Evolutionary conservation across 1,139 yeast genomes (phyloP).

Genomic region (Lodderomyces theae): DNA sequence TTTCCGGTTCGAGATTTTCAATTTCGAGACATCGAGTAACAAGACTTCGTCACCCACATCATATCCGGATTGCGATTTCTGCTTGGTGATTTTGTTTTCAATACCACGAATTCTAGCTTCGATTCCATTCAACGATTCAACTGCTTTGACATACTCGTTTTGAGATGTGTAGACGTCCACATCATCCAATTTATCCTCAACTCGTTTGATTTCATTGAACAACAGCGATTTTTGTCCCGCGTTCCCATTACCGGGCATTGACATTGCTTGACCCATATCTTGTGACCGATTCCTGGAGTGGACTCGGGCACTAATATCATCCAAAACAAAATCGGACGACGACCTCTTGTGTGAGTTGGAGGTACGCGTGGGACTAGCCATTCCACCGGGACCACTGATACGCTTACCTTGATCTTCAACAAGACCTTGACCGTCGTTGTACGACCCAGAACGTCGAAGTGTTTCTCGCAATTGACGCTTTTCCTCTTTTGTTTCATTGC

Average conservation of each 20-base stretch:
- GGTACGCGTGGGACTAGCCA: conserved; percentile 8
- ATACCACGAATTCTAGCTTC: conserved; percentile 31
- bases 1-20: conserved; percentile 39
- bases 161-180: conserved; percentile 66
- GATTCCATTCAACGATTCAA: conserved; percentile 47
- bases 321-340: conserved; percentile 42
- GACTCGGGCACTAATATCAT: conserved; percentile 54
- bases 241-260: conserved; percentile 16
- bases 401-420: conserved; percentile 27
- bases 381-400: conserved; percentile 20
- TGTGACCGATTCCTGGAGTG: conserved; percentile 54
- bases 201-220: conserved; percentile 45
- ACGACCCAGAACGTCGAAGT: conserved; percentile 36
- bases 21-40: conserved; percentile 41
- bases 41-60: conserved; percentile 29
- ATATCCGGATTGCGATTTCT: conserved; percentile 16
- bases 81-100: conserved; percentile 18
- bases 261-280: conserved; percentile 33
- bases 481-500: conserved; percentile 30
- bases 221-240: conserved; percentile 32
- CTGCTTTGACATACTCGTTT: conserved; percentile 54
- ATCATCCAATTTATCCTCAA: conserved; percentile 65
- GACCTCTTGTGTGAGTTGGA: conserved; percentile 21
- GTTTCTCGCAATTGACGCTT: conserved; percentile 42
- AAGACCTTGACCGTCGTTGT: conserved; percentile 18